These are phyloP conservation scores for Tardiomyces blankii DNA, from an alignment of 1,139 yeast species.

Conservation along the genomic window DNA sequence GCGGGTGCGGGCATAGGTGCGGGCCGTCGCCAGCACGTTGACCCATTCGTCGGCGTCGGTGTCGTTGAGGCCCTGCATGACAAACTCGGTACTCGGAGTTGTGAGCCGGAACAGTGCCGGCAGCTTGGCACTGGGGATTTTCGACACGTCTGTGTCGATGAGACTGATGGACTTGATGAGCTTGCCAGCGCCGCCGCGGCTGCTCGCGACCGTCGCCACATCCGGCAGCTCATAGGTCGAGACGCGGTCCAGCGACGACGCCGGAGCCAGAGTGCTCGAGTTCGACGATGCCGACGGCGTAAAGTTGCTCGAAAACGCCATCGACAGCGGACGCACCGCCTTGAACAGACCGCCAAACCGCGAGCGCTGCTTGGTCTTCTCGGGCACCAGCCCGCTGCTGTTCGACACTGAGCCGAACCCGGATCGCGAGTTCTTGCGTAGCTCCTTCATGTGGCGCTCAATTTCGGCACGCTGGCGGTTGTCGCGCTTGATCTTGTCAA, in stretches of 20 bases:
- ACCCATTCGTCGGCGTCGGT: constrained; percentile 71
- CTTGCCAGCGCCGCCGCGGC: too few species aligned
- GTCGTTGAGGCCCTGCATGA: constrained; percentile 60
- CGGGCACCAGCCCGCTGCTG: constrained; percentile 3
- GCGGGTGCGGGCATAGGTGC: constrained; percentile 30
- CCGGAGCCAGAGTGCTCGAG: constrained; percentile 1
- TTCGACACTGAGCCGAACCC: too few species aligned
- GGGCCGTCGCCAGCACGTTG: constrained; percentile 30
- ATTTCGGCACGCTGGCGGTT: constrained; percentile 30
- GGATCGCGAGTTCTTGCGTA: not conserved
- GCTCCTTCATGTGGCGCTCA: constrained; percentile 2
- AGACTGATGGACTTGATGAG: too few species aligned
- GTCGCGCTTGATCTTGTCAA: constrained; percentile 43
- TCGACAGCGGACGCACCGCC: constrained; percentile 32
- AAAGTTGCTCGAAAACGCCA: constrained; percentile 19
- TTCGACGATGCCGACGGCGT: too few species aligned
- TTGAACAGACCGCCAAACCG: constrained; percentile 27
- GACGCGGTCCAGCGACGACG: constrained; percentile 42
- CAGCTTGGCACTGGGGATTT: too few species aligned
- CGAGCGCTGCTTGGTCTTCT: constrained; percentile 10
- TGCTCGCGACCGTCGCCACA: constrained; percentile 24
- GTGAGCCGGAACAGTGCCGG: too few species aligned
- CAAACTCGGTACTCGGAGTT: constrained; percentile 32
- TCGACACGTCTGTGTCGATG: too few species aligned
- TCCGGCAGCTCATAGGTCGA: constrained; percentile 51